phyloP scores from a whole-genome alignment of 164 flowering plant genomes.

The Cinnamomum chago region DNA sequence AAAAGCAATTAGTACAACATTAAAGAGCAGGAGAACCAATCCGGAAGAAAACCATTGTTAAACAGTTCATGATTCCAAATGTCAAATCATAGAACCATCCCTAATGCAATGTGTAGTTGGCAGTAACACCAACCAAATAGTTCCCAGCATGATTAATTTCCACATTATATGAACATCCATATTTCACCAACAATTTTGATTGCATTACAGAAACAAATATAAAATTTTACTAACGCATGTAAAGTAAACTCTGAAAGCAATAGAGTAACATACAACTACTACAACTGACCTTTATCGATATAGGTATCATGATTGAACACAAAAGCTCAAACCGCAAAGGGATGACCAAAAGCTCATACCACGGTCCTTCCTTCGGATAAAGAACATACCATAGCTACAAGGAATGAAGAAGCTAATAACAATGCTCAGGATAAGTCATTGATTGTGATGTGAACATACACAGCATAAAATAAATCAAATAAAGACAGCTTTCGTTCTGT shows the following conservation, averaged over 20 bases:
- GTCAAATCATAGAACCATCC: too few species aligned
- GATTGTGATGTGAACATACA: neutral
- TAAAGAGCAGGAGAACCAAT: too few species aligned
- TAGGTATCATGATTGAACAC: slow-evolving; percentile 99
- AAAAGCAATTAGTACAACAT: too few species aligned
- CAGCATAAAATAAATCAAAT: neutral
- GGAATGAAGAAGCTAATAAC: slow-evolving; percentile 1
- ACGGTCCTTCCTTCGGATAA: slow-evolving; percentile 89
- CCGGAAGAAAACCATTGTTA: too few species aligned
- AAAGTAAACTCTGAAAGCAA: neutral
- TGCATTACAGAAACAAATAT: neutral
- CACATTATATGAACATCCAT: neutral
- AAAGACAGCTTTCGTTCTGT: neutral
- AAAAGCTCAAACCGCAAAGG: slow-evolving; percentile 99
- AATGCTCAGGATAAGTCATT: neutral
- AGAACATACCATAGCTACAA: slow-evolving; percentile 92
- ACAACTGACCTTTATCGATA: slow-evolving; percentile 82
- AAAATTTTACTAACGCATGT: neutral
- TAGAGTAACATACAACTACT: slow-evolving; percentile 1
- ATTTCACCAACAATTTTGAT: neutral
- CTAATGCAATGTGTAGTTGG: too few species aligned
- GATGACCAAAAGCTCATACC: slow-evolving; percentile 91
- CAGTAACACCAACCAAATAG: too few species aligned
- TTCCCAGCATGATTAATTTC: too few species aligned
- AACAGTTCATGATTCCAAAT: too few species aligned